Percentiles rank a stretch among this genome's conserved stretches.
Conservation (phyloP, 2,329 filamentous ascomycete genomes). For the Diaporthe citrichinensis region DNA sequence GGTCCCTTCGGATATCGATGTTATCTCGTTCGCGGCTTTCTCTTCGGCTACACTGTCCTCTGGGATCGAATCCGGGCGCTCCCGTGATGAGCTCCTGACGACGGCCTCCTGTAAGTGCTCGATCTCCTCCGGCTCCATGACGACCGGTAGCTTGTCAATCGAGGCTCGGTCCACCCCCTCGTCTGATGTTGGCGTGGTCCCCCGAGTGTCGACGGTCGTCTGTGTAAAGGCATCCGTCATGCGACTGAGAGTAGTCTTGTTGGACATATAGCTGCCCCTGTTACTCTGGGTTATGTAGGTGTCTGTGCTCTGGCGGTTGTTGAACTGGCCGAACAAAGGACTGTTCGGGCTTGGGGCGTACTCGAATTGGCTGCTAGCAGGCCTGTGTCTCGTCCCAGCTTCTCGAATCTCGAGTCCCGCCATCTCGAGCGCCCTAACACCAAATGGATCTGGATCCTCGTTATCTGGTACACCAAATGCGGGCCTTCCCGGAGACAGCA, state of each 20-base stretch:
- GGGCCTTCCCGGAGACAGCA: slow-evolving; percentile 54
- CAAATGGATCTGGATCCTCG: slow-evolving; percentile 92
- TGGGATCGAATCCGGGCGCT: slow-evolving; percentile 33
- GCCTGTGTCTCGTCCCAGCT: slow-evolving; percentile 82
- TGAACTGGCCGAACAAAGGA: slow-evolving; percentile 71
- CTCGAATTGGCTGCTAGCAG: slow-evolving; percentile 85
- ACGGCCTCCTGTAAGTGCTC: slow-evolving; percentile 72
- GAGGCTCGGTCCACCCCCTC: slow-evolving; percentile 61
- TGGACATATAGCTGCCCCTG: slow-evolving; percentile 82
- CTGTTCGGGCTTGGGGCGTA: slow-evolving; percentile 84
- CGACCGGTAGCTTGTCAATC: slow-evolving; percentile 57
- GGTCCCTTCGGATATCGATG: neutral
- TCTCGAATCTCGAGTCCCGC: slow-evolving; percentile 91
- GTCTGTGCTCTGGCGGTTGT: slow-evolving; percentile 77
- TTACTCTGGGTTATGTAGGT: slow-evolving; percentile 69
- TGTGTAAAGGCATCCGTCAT: slow-evolving; percentile 80
- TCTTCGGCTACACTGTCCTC: slow-evolving; percentile 21
- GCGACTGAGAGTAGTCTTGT: slow-evolving; percentile 76
- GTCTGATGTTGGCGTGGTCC: slow-evolving; percentile 50
- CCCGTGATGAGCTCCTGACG: slow-evolving; percentile 62
- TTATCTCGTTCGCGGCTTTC: slow-evolving; percentile 10
- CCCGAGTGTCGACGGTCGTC: slow-evolving; percentile 54
- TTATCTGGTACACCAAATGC: slow-evolving; percentile 83
- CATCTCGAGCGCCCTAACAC: slow-evolving; percentile 90
- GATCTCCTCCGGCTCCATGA: slow-evolving; percentile 63